Conservation (phyloP, 805 yeast species). For the Tanozyma kutaoensis region DNA sequence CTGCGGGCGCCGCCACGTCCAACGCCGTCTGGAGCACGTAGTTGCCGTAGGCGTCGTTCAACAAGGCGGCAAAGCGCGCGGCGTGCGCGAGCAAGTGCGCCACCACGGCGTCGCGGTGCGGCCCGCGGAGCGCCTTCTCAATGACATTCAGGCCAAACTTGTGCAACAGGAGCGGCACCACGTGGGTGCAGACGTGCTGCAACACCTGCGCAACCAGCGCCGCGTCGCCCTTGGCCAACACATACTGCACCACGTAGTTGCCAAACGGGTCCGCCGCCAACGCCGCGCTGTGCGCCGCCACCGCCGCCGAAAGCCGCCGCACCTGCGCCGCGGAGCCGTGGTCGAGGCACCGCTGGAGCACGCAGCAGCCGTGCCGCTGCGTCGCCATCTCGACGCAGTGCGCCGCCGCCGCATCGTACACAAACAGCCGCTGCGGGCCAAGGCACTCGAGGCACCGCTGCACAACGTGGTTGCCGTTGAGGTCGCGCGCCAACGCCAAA, state of each 20-base stretch:
- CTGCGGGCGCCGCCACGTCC: slow-evolving; percentile 37
- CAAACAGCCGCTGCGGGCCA: slow-evolving; percentile 63
- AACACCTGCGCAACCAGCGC: slow-evolving; percentile 17
- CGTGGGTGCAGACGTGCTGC: slow-evolving; percentile 20
- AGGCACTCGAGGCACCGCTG: slow-evolving; percentile 81
- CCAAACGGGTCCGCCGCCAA: slow-evolving; percentile 91
- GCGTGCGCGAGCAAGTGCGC: slow-evolving; percentile 24
- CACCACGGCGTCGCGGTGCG: slow-evolving; percentile 30
- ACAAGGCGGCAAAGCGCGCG: slow-evolving; percentile 24
- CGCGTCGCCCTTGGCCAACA: slow-evolving; percentile 39
- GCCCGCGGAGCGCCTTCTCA: slow-evolving; percentile 40
- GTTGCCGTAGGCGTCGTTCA: slow-evolving; percentile 48
- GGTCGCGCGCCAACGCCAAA: slow-evolving; percentile 69
- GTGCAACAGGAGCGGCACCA: slow-evolving; percentile 37
- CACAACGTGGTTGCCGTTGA: slow-evolving; percentile 94
- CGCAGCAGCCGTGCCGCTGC: slow-evolving; percentile 94
- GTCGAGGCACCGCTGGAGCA: slow-evolving; percentile 87
- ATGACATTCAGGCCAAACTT: slow-evolving; percentile 50
- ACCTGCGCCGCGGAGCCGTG: slow-evolving; percentile 69
- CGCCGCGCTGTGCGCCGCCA: slow-evolving; percentile 54
- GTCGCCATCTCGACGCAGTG: slow-evolving; percentile 77
- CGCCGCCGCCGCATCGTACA: slow-evolving; percentile 70
- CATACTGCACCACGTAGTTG: slow-evolving; percentile 92
- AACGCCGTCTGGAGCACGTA: slow-evolving; percentile 46
- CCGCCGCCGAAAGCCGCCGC: slow-evolving; percentile 46